Evolutionary conservation across 176 grass and related monocot species (phyloP), one percentile per base, ranked within the genome.

Genomic region (Canna indica): DNA sequence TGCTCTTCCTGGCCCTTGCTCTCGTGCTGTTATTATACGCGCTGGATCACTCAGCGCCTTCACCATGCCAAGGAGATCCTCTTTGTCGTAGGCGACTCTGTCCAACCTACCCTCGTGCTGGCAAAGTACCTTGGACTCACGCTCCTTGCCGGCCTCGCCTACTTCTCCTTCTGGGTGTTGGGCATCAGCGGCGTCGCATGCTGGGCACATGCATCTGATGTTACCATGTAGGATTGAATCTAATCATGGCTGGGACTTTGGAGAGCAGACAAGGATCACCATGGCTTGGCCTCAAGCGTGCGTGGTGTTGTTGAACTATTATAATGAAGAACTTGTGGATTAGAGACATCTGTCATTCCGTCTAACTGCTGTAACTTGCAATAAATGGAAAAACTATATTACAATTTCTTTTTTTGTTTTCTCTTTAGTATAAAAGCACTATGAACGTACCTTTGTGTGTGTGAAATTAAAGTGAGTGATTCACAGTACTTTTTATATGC

Each of bases 241-340:
- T 44, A 32, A 32, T 18, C n/a, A 26, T 12, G 36, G 53, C 16
- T 17, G 10, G 31, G 58, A 24, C 18, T 66, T 70, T 59, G 33
- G 34, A 59, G 69, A 68, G 75, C 80, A 95, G 91, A 85, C 79
- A 62, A 75, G 91, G 47, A 84, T 95, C 72, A 81, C 81, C 64
- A 87, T 90, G 17, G 84, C 91, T 13, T 95, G 87, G 87, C 91
- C 91, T 5, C 91, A 90, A 77, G 84, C 87, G 35, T 95, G 91
- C 52, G 84, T 95, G 59, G 91, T 87, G 11, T n/a, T n/a, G n/a
- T n/a, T n/a, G n/a, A n/a, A n/a, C n/a, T n/a, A n/a, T n/a, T n/a
- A n/a, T n/a, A n/a, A n/a, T n/a, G n/a, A n/a, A n/a, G n/a, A n/a
- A n/a, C n/a, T n/a, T n/a, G n/a, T n/a, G n/a, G n/a, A n/a, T n/a